These are phyloP conservation scores for Acer campestre DNA, from an alignment of 345 rosid genomes.

Conservation along the genomic window DNA sequence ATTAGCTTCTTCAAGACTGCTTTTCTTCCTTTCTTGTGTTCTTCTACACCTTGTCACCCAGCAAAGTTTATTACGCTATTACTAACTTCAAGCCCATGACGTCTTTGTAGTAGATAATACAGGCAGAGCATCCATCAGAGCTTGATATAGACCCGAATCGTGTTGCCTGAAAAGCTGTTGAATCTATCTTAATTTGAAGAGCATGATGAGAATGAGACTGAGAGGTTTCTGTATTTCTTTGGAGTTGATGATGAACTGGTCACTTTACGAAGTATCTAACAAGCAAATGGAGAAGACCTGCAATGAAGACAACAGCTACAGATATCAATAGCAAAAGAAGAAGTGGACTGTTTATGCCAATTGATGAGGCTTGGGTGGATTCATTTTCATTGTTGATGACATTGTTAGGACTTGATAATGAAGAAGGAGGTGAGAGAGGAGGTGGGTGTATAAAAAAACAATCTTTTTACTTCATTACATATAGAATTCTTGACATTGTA, in stretches of 20 bases:
- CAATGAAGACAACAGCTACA: conserved; percentile 57
- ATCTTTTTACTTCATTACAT: conserved; percentile 24
- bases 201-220: conserved; percentile 41
- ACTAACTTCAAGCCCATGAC: too few species aligned
- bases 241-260: conserved; percentile 38
- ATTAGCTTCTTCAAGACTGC: too few species aligned
- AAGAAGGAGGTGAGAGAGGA: conserved; percentile 25
- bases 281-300: conserved; percentile 63
- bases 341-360: conserved; percentile 50
- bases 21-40: too few species aligned
- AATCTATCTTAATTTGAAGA: conserved; percentile 65
- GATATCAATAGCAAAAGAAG: conserved; percentile 38
- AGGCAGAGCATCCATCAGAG: too few species aligned
- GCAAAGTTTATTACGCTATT: too few species aligned
- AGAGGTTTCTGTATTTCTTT: conserved; percentile 44
- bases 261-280: conserved; percentile 50
- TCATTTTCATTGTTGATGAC: conserved; percentile 24
- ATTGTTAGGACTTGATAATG: conserved; percentile 20
- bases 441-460: conserved; percentile 30
- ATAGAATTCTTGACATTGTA: conserved; percentile 37
- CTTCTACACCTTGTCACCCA: too few species aligned
- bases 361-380: conserved; percentile 27
- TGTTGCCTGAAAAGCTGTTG: background rate
- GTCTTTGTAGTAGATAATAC: too few species aligned
- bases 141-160: too few species aligned